Evolutionary conservation across 768 basidiomycete species (phyloP).

Genomic region (Termitomyces sp.): DNA sequence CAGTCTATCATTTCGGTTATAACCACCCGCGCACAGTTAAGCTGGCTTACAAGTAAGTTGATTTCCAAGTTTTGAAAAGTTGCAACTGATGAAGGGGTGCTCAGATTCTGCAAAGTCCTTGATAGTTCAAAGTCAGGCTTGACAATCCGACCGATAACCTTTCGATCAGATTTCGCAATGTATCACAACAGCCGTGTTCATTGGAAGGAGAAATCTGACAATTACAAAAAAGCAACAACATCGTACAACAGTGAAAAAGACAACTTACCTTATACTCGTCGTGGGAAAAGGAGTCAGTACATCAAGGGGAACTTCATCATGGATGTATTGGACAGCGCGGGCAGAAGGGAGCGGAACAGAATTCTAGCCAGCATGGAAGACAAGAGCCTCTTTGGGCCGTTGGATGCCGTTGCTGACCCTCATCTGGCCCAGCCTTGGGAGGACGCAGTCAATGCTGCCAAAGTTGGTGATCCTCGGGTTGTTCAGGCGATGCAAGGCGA

Average conservation of each 20-base stretch:
- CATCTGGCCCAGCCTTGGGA: conserved; percentile 31
- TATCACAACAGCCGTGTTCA: conserved; percentile 4
- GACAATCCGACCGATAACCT: conserved; percentile 27
- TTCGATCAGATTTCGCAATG: conserved; percentile 15
- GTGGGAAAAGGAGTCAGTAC: conserved; percentile 6
- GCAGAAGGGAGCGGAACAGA: conserved; percentile 7
- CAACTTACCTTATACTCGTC: conserved; percentile 10
- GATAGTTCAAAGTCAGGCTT: conserved; percentile 60
- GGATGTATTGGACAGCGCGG: conserved; percentile 17
- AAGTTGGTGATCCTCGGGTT: conserved; percentile 8
- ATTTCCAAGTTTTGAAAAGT: neutral
- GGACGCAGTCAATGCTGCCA: conserved; percentile 20
- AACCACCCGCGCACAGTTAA: conserved; percentile 37
- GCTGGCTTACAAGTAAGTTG: conserved; percentile 43
- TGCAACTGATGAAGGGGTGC: neutral
- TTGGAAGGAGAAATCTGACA: conserved; percentile 17
- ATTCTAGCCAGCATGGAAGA: conserved; percentile 15
- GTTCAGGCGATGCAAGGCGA: conserved; percentile 23
- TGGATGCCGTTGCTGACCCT: conserved; percentile 12
- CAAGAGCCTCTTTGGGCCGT: conserved; percentile 11
- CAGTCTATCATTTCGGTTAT: conserved; percentile 51
- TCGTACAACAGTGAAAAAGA: neutral
- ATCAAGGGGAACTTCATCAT: conserved; percentile 22
- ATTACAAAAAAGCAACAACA: neutral
- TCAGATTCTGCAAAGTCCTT: conserved; percentile 45